Base-by-base conservation (phyloP, 1,284 basidiomycete genomes). In the Marasmius oreades region DNA sequence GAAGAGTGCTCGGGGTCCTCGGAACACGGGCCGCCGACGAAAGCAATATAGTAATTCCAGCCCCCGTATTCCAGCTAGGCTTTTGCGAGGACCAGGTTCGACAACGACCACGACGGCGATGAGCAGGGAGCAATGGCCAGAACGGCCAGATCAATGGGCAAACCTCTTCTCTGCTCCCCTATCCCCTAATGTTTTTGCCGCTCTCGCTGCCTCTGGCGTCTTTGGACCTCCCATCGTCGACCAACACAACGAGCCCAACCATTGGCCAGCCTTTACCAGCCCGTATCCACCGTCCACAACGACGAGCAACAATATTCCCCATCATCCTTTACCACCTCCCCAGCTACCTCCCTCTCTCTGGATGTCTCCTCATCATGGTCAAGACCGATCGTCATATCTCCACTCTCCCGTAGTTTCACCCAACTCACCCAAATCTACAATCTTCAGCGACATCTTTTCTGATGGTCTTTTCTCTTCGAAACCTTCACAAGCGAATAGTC, bases 391-490 rank as follows among this genome's bases (percentile, higher is more conserved):
- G 67, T 43, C 73, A 55, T 34, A 34, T 36, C 33, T 36, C 47
- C 52, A 44, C 28, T 37, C 54, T 20, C 55, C 54, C 12, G 45
- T 48, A 46, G 14, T 47, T 28, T 79, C 80, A 2, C 75, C 79
- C 1, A 66, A 69, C 23, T 74, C 76, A 3, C 72, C 79, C 5
- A 73, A 55, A 22, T 82, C 85, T 43, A 77, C 80, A 48, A 72
- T 85, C 12, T 79, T 90, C 57, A 81, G 84, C 33, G 87, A 91
- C 65, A 76, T 92, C 60, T 88, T 91, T 63, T 76, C 81, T 39
- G 86, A 90, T 61, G 82, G 85, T 61, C 69, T 90, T 47, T 88
- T 90, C 66, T 61, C 63, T 20, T 58, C 72, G n/a, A 65, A 72
- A 28, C 64, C 70, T 53, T 75, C 79, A 44, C 76, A 73, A 58